Base-by-base conservation (phyloP, 305 asterid genomes). In the Stenogyne calaminthoides region DNA sequence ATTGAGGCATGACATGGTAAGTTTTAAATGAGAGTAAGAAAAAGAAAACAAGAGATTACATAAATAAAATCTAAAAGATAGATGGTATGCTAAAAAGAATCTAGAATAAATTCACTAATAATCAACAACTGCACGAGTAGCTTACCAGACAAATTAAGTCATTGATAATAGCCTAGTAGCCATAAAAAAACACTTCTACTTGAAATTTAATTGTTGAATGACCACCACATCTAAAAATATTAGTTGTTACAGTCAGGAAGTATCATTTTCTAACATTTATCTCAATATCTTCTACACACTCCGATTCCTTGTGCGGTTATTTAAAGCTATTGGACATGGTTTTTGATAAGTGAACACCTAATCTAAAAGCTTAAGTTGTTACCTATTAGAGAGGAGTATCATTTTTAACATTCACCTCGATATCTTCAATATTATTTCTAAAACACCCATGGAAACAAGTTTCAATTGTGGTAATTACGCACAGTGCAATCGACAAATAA, bases 111-210 rank as follows among this genome's bases (percentile, higher is more conserved):
- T 34, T 47, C 55, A 62, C 16, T 29, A 36, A 32, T 60, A 44
- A 15, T 63, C 64, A 76, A 69, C 55, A 70, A 76, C 20, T 37
- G 12, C 27, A n/a, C 5, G 14, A 18, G 44, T 15, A 74, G 70
- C 70, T 63, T 29, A 57, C 3, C 5, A 72, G 15, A 54, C 8
- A 12, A n/a, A n/a, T n/a, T n/a, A 1, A 68, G 20, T 69, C 70
- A 37, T 69, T 37, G 65, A 58, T 19, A 18, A 19, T 47, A 49
- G 47, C 58, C 34, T 55, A 7, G 42, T 40, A 9, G 11, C 64
- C 67, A 44, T 22, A 14, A 52, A 36, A 67, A 54, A 8, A 3
- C n/a, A 32, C 36, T 27, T 3, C 14, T 27, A 36, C n/a, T 3
- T 40, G 47, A 57, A 44, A 39, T 32, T n/a, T 42, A 42, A 11